These are phyloP conservation scores for Gaeumannomyces tritici DNA, from an alignment of 2,329 filamentous ascomycete species.

Conservation along the genomic window DNA sequence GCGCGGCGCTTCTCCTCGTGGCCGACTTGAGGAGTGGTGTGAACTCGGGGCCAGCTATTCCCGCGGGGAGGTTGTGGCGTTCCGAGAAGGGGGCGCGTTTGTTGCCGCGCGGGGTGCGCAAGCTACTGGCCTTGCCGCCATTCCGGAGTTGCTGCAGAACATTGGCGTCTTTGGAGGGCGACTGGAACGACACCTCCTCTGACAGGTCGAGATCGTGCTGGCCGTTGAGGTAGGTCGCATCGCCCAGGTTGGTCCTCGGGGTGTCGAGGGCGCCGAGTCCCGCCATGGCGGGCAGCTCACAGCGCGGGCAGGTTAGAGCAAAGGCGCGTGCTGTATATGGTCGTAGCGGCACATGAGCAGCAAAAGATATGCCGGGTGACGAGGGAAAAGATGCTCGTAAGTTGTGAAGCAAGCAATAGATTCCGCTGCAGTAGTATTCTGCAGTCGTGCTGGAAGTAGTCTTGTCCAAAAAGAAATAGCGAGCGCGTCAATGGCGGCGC, in stretches of 20 bases:
- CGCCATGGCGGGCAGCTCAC: constrained; percentile 41
- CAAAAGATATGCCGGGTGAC: neutral
- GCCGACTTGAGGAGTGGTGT: constrained; percentile 83
- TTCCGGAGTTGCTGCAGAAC: constrained; percentile 67
- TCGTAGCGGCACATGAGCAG: neutral
- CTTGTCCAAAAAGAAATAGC: neutral
- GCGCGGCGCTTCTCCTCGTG: constrained; percentile 58
- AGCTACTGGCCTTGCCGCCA: constrained; percentile 42
- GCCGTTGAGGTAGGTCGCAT: constrained; percentile 70
- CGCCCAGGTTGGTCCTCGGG: constrained; percentile 73
- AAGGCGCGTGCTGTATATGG: neutral
- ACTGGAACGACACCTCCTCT: constrained; percentile 78
- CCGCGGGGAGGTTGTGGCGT: constrained; percentile 59
- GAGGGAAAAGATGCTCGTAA: neutral
- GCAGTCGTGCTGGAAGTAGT: neutral
- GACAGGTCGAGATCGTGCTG: constrained; percentile 72
- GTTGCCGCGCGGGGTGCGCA: constrained; percentile 63
- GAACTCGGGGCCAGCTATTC: constrained; percentile 68
- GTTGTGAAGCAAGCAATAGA: neutral
- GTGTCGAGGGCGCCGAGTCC: constrained; percentile 66
- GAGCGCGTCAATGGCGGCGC: neutral
- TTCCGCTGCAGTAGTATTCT: neutral
- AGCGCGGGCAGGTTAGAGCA: neutral
- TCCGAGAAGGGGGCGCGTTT: constrained; percentile 59
- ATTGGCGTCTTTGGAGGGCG: constrained; percentile 67